Conservation (phyloP, 257 asterid genomes). For the Gynochthodes officinalis region DNA sequence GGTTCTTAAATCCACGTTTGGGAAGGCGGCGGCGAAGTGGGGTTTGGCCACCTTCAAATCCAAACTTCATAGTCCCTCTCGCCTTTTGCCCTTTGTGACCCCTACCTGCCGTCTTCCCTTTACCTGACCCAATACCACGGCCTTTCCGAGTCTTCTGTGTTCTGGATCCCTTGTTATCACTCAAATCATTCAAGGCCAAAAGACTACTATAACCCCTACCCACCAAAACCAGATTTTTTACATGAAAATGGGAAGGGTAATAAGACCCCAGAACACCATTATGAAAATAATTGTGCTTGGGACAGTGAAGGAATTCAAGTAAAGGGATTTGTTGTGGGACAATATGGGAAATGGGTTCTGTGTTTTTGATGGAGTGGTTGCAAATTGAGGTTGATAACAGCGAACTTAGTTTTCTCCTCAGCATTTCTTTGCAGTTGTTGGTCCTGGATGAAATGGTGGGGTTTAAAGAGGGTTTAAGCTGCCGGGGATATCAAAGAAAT, state of each 20-base stretch:
- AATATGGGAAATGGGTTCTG: constrained; percentile 25
- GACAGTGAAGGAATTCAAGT: constrained; percentile 20
- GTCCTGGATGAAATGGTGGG: not conserved
- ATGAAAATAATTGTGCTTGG: not conserved
- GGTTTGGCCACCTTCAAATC: constrained; percentile 98
- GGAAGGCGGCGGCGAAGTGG: constrained; percentile 93
- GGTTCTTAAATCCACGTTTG: constrained; percentile 87
- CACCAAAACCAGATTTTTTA: constrained; percentile 1
- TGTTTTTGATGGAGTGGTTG: constrained; percentile 21
- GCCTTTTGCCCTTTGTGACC: constrained; percentile 98
- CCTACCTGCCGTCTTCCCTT: constrained; percentile 95
- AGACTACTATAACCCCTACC: constrained; percentile 55
- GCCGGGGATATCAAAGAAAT: not conserved
- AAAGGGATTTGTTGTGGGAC: constrained; percentile 20
- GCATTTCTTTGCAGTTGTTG: constrained; percentile 33
- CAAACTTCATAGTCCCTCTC: constrained; percentile 79
- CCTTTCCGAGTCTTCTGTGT: constrained; percentile 91
- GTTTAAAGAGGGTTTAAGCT: not conserved
- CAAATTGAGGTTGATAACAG: constrained; percentile 38
- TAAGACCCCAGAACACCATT: constrained; percentile 10
- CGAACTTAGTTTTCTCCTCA: constrained; percentile 55
- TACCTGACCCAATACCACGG: constrained; percentile 95
- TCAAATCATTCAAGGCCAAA: constrained; percentile 75
- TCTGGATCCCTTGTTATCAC: constrained; percentile 77
- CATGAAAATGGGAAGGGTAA: constrained; percentile 12